These are phyloP conservation scores for Microstroma glucosiphilum DNA, from an alignment of 1,284 basidiomycete species.

Conservation along the genomic window DNA sequence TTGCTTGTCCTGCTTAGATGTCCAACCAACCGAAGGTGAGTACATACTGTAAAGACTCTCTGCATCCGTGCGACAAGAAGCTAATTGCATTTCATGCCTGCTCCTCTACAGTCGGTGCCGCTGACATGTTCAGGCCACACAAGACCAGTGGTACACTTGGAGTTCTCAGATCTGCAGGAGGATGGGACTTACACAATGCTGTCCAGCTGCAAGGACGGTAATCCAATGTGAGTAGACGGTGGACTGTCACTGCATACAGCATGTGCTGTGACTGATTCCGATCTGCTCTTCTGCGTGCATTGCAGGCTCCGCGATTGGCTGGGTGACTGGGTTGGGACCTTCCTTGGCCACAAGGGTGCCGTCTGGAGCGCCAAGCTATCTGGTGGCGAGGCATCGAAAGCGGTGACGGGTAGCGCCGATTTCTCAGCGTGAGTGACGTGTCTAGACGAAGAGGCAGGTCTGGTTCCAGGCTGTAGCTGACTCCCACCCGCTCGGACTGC, in stretches of 20 bases:
- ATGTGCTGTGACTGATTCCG: background rate
- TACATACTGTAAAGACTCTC: no score
- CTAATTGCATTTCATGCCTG: background rate
- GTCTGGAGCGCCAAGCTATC: conserved; percentile 96
- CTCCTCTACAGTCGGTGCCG: conserved; percentile 43
- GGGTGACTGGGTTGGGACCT: conserved; percentile 98
- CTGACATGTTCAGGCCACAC: conserved; percentile 58
- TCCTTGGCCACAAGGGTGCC: conserved; percentile 94
- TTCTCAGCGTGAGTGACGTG: conserved; percentile 76
- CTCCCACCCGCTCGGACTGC: background rate
- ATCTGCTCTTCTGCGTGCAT: background rate
- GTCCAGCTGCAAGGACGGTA: conserved; percentile 50
- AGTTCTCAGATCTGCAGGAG: conserved; percentile 71
- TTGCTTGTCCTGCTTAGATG: no score
- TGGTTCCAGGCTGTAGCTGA: no score
- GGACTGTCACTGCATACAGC: background rate
- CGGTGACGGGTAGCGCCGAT: conserved; percentile 90
- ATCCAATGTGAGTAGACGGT: conserved; percentile 34
- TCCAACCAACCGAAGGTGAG: no score
- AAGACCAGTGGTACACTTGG: conserved; percentile 83
- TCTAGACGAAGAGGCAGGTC: background rate
- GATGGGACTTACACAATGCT: conserved; percentile 53
- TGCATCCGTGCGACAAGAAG: no score
- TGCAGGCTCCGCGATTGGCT: conserved; percentile 51
- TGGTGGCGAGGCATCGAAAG: conserved; percentile 60